These are phyloP conservation scores for Wickerhamomyces bisporus DNA, from an alignment of 805 yeast genomes.

Conservation along the genomic window DNA sequence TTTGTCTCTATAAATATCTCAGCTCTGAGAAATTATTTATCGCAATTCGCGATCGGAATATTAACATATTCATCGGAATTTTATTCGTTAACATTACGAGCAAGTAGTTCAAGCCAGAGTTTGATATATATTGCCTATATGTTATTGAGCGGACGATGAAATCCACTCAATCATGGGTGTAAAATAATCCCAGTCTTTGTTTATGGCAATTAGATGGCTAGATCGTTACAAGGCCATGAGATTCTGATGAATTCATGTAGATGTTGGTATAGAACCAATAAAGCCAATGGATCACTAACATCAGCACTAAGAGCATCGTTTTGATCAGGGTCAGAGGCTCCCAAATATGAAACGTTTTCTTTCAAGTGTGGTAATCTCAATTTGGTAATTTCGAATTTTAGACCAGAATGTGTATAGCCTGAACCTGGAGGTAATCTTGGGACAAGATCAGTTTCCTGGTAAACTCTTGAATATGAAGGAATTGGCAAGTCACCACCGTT, in stretches of 20 bases:
- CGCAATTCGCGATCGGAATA: no score
- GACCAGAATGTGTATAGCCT: conserved; percentile 29
- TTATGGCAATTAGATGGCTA: no score
- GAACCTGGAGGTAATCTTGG: conserved; percentile 53
- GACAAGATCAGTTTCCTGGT: conserved; percentile 53
- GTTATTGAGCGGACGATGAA: no score
- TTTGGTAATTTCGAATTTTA: conserved; percentile 27
- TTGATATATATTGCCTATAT: no score
- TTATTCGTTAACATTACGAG: no score
- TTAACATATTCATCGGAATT: no score
- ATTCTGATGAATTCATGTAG: conserved; percentile 15
- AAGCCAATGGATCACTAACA: conserved; percentile 7
- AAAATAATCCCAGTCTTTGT: no score
- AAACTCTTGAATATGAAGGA: conserved; percentile 43
- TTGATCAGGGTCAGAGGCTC: conserved; percentile 11
- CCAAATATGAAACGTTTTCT: conserved; percentile 12
- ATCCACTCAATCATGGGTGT: no score
- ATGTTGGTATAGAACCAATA: conserved; percentile 17
- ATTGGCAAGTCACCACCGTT: conserved; percentile 27
- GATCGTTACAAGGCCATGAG: conserved; percentile 22
- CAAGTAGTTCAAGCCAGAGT: no score
- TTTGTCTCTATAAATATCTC: no score
- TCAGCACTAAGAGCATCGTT: conserved; percentile 9
- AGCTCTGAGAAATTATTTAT: no score
- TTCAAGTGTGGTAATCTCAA: conserved; percentile 31